These are phyloP conservation scores for Dichomitus squalens DNA, from an alignment of 1,284 basidiomycete species.

Conservation along the genomic window DNA sequence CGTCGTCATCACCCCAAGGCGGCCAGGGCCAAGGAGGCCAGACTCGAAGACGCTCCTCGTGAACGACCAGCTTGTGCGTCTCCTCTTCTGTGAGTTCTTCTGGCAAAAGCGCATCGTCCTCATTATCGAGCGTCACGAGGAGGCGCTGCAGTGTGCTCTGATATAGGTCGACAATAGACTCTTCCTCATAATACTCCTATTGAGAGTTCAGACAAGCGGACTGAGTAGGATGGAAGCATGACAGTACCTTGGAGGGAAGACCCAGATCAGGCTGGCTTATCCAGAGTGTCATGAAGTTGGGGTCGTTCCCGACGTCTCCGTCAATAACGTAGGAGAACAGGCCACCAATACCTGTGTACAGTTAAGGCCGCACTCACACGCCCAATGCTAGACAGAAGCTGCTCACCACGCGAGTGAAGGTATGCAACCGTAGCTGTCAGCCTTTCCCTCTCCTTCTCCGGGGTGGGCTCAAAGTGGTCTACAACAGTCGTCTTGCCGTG, in stretches of 20 bases:
- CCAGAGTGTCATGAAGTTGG: conserved; percentile 85
- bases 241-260: conserved; percentile 80
- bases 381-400: too few species aligned
- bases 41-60: conserved; percentile 58
- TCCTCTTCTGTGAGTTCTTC: conserved; percentile 11
- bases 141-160: conserved; percentile 70
- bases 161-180: conserved; percentile 72
- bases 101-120: conserved; percentile 39
- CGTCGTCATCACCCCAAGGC: conserved; percentile 68
- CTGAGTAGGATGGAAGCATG: background rate
- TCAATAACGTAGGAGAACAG: conserved; percentile 83
- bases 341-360: conserved; percentile 63
- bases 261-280: conserved; percentile 85
- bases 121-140: conserved; percentile 62
- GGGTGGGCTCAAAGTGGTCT: conserved; percentile 21
- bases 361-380: background rate
- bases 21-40: conserved; percentile 92
- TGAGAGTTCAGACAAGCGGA: background rate
- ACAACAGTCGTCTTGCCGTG: conserved; percentile 50
- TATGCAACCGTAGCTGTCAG: conserved; percentile 85
- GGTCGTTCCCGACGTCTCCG: conserved; percentile 89
- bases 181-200: conserved; percentile 91
- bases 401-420: conserved; percentile 81
- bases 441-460: conserved; percentile 41
- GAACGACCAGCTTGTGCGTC: conserved; percentile 40